Evolutionary conservation across 2,329 filamentous ascomycete species (phyloP).

Genomic region (Trichoderma simmonsii): DNA sequence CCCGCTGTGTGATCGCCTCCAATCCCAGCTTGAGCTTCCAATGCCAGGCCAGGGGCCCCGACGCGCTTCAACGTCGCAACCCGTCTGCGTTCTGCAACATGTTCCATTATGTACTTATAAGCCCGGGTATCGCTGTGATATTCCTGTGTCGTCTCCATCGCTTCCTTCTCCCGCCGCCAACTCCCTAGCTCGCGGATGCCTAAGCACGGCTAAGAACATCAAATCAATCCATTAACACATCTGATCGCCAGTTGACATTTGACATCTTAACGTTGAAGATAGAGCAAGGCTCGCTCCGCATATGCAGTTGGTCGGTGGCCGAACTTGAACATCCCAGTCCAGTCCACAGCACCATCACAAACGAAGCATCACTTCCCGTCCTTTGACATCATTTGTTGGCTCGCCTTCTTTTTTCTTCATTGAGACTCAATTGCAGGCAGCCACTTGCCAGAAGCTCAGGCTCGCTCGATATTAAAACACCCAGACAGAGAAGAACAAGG

Average conservation of each 20-base stretch:
- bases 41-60: background rate
- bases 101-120: background rate
- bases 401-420: background rate
- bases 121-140: background rate
- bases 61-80: background rate
- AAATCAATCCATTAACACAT: background rate
- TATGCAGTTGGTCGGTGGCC: background rate
- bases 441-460: background rate
- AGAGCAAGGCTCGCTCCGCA: background rate
- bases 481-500: background rate
- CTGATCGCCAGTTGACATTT: background rate
- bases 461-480: background rate
- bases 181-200: background rate
- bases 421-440: background rate
- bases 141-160: no score
- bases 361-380: background rate
- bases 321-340: background rate
- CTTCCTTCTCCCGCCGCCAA: background rate
- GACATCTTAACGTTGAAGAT: background rate
- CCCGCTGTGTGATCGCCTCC: background rate
- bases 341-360: background rate
- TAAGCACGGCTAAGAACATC: background rate
- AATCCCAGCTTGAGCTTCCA: background rate
- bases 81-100: background rate
- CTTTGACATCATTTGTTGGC: background rate